These are phyloP conservation scores for Aspergillus sclerotioniger DNA, from an alignment of 495 filamentous ascomycete genomes.

Conservation along the genomic window DNA sequence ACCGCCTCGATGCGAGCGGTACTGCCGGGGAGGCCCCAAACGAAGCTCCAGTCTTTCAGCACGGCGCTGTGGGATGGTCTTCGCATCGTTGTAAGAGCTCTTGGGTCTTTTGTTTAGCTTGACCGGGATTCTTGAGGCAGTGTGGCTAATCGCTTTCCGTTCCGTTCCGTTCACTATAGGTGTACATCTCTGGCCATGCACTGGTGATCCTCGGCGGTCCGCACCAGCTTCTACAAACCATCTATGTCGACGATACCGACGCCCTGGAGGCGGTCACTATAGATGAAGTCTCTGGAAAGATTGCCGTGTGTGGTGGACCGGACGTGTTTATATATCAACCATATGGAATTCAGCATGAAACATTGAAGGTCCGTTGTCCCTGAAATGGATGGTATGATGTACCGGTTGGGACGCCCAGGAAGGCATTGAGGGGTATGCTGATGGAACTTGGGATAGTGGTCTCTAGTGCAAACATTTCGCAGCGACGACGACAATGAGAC, in stretches of 20 bases:
- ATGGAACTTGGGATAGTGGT: slow-evolving; percentile 46
- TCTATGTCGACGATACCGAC: slow-evolving; percentile 77
- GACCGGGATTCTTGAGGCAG: background rate
- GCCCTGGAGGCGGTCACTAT: slow-evolving; percentile 71
- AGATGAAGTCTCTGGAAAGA: slow-evolving; percentile 79
- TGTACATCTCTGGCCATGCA: slow-evolving; percentile 85
- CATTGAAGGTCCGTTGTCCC: slow-evolving; percentile 42
- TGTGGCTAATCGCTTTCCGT: background rate
- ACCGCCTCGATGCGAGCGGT: slow-evolving; percentile 66
- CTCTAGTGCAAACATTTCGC: slow-evolving; percentile 46
- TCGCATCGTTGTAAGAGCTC: slow-evolving; percentile 70
- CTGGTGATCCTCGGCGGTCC: slow-evolving; percentile 77
- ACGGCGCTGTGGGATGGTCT: slow-evolving; percentile 79
- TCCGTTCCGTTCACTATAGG: slow-evolving; percentile 44
- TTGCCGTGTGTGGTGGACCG: slow-evolving; percentile 67
- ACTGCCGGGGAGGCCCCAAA: slow-evolving; percentile 86
- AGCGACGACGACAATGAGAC: slow-evolving; percentile 41
- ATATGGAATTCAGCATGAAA: slow-evolving; percentile 66
- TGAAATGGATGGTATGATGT: background rate
- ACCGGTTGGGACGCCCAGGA: background rate
- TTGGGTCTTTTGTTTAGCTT: background rate
- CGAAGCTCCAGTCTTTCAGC: slow-evolving; percentile 85
- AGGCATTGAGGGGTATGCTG: slow-evolving; percentile 13
- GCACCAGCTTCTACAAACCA: slow-evolving; percentile 79
- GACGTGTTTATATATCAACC: slow-evolving; percentile 77